Evolutionary conservation across 257 asterid genomes (phyloP), one percentile per base, ranked within the genome.

Genomic region (Perilla frutescens): DNA sequence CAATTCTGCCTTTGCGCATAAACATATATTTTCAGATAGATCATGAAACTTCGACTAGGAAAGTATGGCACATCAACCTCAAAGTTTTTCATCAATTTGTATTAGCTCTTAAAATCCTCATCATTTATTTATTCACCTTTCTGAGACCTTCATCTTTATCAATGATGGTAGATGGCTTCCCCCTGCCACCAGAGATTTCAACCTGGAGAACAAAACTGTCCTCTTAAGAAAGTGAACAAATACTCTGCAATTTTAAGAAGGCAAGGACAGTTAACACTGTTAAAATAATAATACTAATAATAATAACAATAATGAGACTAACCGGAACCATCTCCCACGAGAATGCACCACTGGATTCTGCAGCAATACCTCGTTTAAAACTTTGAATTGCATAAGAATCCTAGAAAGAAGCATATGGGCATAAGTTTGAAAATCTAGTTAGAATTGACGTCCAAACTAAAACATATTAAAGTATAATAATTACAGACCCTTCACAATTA

Each of bases 321-420:
- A 90, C 98, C 48, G 96, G 96, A 79, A 78, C 88, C 76, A 92
- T 95, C 89, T 95, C 98, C 98, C 98, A 95, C 53, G 84, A 62
- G 70, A 95, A 92, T 55, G 94, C 96, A 77, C 97, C 96, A 81
- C 79, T 75, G 34, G 83, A 70, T 80, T 87, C 88, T 36, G 99
- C 99, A 77, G 90, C 85, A 77, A 80, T 78, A 69, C 96, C 97
- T 66, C 96, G 96, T 74, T 88, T 88, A 80, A 95, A 95, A 89
- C 99, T 95, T 81, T 79, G 91, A 81, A 92, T 81, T 68, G 99
- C 93, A 83, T 90, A 95, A 44, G 85, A 74, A 81, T 95, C 99
- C 99, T 95, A 69, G 37, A 66, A 69, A 73, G 55, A 48, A 39
- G 43, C 66, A 73, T 40, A 68, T 9, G 13, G 71, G 36, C 39